Conservation (phyloP, 768 basidiomycete genomes). For the Boletus speciosus region DNA sequence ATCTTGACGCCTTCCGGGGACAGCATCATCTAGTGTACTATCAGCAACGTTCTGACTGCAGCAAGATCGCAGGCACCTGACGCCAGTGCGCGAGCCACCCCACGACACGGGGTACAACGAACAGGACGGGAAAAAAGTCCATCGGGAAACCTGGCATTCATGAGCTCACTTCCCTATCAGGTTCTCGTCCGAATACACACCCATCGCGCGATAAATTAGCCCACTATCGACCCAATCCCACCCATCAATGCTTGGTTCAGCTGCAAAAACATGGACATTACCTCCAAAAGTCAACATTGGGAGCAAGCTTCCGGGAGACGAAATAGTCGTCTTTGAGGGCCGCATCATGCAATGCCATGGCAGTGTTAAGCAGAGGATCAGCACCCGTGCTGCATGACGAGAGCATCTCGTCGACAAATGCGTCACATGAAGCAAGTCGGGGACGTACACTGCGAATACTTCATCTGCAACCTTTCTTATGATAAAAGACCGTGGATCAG, state of each 20-base stretch:
- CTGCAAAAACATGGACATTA: conserved; percentile 2
- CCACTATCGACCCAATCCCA: conserved; percentile 45
- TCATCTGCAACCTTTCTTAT: conserved; percentile 88
- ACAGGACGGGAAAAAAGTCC: conserved; percentile 92
- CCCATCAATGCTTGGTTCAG: neutral
- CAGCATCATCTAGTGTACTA: conserved; percentile 75
- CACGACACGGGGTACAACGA: conserved; percentile 88
- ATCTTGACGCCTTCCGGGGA: conserved; percentile 88
- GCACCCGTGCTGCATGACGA: conserved; percentile 62
- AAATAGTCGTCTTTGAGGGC: conserved; percentile 93
- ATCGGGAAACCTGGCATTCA: conserved; percentile 70
- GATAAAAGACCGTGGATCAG: conserved; percentile 88
- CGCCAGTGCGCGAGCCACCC: conserved; percentile 95
- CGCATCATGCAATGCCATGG: conserved; percentile 83
- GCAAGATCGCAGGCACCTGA: conserved; percentile 45
- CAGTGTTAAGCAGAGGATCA: conserved; percentile 82
- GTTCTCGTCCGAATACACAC: conserved; percentile 36
- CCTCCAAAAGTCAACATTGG: conserved; percentile 91
- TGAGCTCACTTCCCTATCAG: neutral
- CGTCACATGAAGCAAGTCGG: neutral
- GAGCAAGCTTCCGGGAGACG: conserved; percentile 72
- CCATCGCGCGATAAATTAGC: conserved; percentile 90
- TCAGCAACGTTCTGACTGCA: conserved; percentile 2
- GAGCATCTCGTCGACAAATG: neutral
- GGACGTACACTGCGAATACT: conserved; percentile 78